Conservation (phyloP, 495 filamentous ascomycete species). For the Echria macrotheca region DNA sequence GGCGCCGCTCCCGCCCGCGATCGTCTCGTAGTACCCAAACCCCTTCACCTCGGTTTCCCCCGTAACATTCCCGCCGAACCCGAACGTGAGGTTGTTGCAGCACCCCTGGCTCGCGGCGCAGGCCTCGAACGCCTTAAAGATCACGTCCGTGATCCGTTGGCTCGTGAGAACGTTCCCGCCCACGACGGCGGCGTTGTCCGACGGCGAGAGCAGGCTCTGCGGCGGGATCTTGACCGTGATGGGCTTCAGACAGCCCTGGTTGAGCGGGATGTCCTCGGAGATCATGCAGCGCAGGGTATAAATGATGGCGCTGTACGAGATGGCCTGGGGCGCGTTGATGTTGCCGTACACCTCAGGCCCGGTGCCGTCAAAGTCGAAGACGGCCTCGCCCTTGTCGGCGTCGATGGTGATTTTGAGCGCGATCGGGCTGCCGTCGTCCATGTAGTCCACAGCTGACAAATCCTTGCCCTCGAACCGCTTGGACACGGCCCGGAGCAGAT, state of each 20-base stretch:
- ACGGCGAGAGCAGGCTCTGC: slow-evolving; percentile 78
- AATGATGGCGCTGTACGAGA: slow-evolving; percentile 93
- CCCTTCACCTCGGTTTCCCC: slow-evolving; percentile 58
- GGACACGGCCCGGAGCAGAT: slow-evolving; percentile 73
- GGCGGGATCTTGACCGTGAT: slow-evolving; percentile 81
- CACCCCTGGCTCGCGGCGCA: slow-evolving; percentile 89
- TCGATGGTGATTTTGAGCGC: slow-evolving; percentile 80
- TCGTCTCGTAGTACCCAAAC: slow-evolving; percentile 98
- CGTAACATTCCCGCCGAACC: slow-evolving; percentile 73
- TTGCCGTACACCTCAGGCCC: slow-evolving; percentile 92
- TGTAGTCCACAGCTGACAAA: slow-evolving; percentile 72
- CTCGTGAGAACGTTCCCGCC: slow-evolving; percentile 91
- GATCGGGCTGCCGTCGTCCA: slow-evolving; percentile 93
- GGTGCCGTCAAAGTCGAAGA: slow-evolving; percentile 88
- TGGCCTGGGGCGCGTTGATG: slow-evolving; percentile 90
- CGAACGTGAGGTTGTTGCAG: slow-evolving; percentile 86
- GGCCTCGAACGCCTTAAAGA: slow-evolving; percentile 83
- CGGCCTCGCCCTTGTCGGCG: slow-evolving; percentile 71
- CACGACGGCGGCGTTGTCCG: slow-evolving; percentile 83
- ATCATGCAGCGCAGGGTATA: slow-evolving; percentile 94
- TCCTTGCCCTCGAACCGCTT: slow-evolving; percentile 71
- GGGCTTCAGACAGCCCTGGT: slow-evolving; percentile 90
- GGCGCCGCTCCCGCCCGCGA: slow-evolving; percentile 87
- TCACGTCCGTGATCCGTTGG: slow-evolving; percentile 91
- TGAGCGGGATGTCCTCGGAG: slow-evolving; percentile 87